Base-by-base conservation (phyloP, 148 eudicot species). In the Limonium bicolor region DNA sequence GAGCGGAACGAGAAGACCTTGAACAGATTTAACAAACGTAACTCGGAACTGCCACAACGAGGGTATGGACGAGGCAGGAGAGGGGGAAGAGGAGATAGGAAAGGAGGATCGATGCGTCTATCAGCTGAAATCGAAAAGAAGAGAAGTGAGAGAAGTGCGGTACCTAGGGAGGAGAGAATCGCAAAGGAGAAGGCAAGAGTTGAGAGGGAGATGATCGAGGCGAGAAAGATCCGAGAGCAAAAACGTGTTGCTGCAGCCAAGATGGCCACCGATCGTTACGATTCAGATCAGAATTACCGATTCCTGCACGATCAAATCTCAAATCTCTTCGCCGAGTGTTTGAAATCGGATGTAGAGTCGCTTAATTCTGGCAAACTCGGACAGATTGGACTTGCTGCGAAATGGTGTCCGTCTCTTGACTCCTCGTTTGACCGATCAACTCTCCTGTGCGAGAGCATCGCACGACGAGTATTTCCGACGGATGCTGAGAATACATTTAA, bases 371-470 rank as follows among this genome's bases (percentile, higher is more conserved):
- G 50, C 2, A 6, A 26, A 6, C 5, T 3, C 10, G 54, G 16
- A 33, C 29, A 46, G 17, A 55, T 61, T 8, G 49, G 60, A 23
- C 50, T 61, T 13, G 66, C 66, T 3, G 55, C 66, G 0, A 61
- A 61, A 28, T 61, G 66, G 60, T 61, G 66, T 14, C 66, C 66
- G 0, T 61, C 66, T 20, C 41, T 61, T 11, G 55, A 61, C 20
- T 61, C 66, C 1, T 48, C 50, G 0, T 61, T 48, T 20, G 66
- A 61, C 34, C 46, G 37, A 6, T 33, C 35, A 6, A 54, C 55
- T 3, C 41, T 61, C 19, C 49, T 61, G 9, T 61, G 60, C 31
- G 66, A 61, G 34, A 18, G 49, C 27, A 41, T 61, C 20, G 66
- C 60, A 0, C 47, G 60, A 22, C 54, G 49, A 23, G 15, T 54